Evolutionary conservation across 257 asterid species (phyloP).

Genomic region (Petunia axillaris): DNA sequence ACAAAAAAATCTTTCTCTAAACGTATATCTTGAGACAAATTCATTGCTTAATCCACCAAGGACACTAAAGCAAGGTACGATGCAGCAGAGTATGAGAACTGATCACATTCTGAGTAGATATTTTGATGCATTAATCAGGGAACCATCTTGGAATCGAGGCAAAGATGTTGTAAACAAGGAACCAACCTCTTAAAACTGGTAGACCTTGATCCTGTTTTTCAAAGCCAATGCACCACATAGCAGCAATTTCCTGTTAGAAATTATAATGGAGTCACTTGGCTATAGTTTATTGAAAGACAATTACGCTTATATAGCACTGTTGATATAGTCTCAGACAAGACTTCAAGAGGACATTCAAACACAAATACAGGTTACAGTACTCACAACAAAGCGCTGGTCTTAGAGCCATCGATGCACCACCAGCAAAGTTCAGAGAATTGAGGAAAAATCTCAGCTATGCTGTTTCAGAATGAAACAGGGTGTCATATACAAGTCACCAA

Average conservation of each 20-base stretch:
- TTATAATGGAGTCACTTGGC: background rate
- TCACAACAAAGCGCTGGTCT: no score
- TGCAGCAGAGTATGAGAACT: background rate
- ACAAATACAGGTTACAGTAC: background rate
- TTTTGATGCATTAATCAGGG: background rate
- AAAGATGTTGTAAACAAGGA: conserved; percentile 23
- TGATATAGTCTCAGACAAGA: background rate
- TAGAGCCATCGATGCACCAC: no score
- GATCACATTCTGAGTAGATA: background rate
- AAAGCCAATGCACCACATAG: conserved; percentile 93
- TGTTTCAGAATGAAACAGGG: no score
- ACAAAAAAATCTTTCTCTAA: no score
- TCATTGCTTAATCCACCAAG: background rate
- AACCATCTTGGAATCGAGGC: background rate
- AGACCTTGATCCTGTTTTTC: conserved; percentile 61
- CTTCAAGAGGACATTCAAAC: background rate
- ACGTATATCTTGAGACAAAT: background rate
- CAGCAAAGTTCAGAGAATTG: no score
- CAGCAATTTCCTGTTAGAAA: conserved; percentile 67
- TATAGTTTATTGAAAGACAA: background rate
- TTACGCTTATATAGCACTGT: background rate
- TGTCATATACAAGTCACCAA: no score
- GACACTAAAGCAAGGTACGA: background rate
- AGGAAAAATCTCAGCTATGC: no score
- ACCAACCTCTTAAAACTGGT: conserved; percentile 88